These are phyloP conservation scores for Boletus rubroflammeus DNA, from an alignment of 768 basidiomycete species.

Conservation along the genomic window DNA sequence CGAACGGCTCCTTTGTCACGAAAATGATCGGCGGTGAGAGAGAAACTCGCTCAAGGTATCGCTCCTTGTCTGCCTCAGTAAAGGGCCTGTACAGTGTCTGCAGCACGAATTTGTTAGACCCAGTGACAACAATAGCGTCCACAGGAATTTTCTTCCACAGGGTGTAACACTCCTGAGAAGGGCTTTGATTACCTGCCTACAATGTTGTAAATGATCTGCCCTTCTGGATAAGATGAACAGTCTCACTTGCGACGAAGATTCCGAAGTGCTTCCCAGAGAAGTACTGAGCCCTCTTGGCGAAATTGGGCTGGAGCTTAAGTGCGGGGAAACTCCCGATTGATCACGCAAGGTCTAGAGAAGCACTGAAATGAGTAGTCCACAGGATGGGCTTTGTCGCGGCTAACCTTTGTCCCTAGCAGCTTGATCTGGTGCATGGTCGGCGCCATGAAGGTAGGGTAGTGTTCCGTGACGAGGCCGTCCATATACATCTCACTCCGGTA, in stretches of 20 bases:
- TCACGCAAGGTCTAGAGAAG: not conserved
- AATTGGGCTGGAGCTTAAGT: not conserved
- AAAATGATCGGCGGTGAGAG: constrained; percentile 64
- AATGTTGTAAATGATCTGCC: not conserved
- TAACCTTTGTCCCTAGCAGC: not conserved
- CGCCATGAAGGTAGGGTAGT: not conserved
- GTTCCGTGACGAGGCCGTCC: not conserved
- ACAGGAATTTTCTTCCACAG: constrained; percentile 10
- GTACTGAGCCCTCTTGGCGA: not conserved
- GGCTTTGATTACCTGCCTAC: not conserved
- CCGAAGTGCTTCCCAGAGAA: not conserved
- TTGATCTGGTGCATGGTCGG: not conserved
- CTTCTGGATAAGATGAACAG: not conserved
- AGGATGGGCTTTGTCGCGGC: not conserved
- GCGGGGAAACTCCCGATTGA: not conserved
- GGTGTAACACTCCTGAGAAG: constrained; percentile 15
- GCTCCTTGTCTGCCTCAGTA: constrained; percentile 64
- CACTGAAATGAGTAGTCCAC: not conserved
- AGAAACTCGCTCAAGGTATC: constrained; percentile 65
- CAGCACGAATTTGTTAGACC: constrained; percentile 49
- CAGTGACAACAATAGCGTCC: constrained; percentile 22
- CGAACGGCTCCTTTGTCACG: constrained; percentile 45
- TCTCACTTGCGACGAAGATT: constrained; percentile 4
- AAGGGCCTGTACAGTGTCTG: constrained; percentile 68
- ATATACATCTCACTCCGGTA: not conserved